Evolutionary conservation across 2,329 filamentous ascomycete species (phyloP), one percentile per base, ranked within the genome.

Genomic region (Cercospora canescens): DNA sequence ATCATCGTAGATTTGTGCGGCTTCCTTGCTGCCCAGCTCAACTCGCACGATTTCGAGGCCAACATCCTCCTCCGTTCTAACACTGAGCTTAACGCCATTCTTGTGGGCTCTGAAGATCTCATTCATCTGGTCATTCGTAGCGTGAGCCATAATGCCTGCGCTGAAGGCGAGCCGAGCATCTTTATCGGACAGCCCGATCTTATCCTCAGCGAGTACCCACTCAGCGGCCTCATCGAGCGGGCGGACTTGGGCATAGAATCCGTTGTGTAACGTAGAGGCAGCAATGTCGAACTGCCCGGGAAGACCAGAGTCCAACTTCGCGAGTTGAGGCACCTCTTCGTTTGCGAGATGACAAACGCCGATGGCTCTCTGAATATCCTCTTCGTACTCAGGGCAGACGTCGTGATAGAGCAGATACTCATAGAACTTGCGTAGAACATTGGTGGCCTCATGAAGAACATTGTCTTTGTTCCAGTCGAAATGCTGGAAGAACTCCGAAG

Each of bases 251-350:
- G 68, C 79, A 60, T 83, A 82, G 34, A 79, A 77, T 2, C 87
- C 88, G 1, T 85, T 87, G 73, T 91, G 92, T 0, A 96, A 81
- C 9, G 85, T 86, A 1, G 88, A 88, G 57, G 90, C 90, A 0
- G 91, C 89, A n/a, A 84, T 82, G 77, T 96, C 96, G 83, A 97
- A 97, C 11, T 86, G 79, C 0, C 94, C 94, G 0, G 94, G 93
- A 6, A 96, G 81, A 2, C 78, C 76, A 1, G 75, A 66, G 1
- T 82, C 79, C 7, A 90, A 80, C 30, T 84, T 75, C 6, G 83
- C 79, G 37, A 89, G 82, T 60, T 85, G 82, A 68, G 86, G 86
- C 37, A 95, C 83, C 77, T 98, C 92, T 1, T 80, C 74, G 3
- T 87, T 83, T 1, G 91, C 92, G 14, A 83, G 75, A 21, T 88